Percentiles rank a stretch among this genome's conserved stretches.
Conservation (phyloP, 2,329 filamentous ascomycete genomes). For the Hirsutella minnesotensis region DNA sequence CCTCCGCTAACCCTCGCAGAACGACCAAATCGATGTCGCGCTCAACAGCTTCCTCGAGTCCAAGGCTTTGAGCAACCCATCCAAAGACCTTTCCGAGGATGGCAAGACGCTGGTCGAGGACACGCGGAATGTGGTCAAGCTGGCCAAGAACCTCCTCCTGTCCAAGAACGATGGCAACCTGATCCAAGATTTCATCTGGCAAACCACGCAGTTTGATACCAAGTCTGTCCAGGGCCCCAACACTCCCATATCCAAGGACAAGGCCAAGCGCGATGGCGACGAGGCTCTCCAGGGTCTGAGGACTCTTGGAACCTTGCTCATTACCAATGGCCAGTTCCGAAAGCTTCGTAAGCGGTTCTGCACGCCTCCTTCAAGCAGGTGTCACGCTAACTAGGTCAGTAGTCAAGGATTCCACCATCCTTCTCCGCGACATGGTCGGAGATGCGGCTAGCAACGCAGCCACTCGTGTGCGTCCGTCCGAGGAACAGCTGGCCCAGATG, state of each 20-base stretch:
- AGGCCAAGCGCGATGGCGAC: constrained; percentile 71
- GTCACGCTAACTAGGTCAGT: constrained; percentile 6
- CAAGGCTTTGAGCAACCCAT: constrained; percentile 56
- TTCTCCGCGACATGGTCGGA: constrained; percentile 82
- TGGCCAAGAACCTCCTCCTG: constrained; percentile 74
- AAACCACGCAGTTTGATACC: constrained; percentile 64
- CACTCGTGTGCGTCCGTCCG: constrained; percentile 59
- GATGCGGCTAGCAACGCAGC: constrained; percentile 79
- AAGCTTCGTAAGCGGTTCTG: constrained; percentile 59
- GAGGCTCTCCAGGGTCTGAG: constrained; percentile 75
- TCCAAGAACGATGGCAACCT: constrained; percentile 94
- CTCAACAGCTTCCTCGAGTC: constrained; percentile 78
- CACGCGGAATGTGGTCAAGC: constrained; percentile 64
- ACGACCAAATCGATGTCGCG: constrained; percentile 91
- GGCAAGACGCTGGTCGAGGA: constrained; percentile 71
- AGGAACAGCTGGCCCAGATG: constrained; percentile 65
- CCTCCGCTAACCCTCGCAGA: constrained; percentile 35
- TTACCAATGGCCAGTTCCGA: constrained; percentile 93
- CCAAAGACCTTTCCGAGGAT: constrained; percentile 67
- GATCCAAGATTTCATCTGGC: constrained; percentile 94
- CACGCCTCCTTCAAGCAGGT: neutral
- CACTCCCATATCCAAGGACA: constrained; percentile 61
- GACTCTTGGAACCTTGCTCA: constrained; percentile 76
- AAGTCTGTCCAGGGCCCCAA: constrained; percentile 49
- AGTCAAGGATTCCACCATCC: constrained; percentile 67